phyloP scores from a whole-genome alignment of 192 early-diverging fungal species.

The Podochytrium sp. region DNA sequence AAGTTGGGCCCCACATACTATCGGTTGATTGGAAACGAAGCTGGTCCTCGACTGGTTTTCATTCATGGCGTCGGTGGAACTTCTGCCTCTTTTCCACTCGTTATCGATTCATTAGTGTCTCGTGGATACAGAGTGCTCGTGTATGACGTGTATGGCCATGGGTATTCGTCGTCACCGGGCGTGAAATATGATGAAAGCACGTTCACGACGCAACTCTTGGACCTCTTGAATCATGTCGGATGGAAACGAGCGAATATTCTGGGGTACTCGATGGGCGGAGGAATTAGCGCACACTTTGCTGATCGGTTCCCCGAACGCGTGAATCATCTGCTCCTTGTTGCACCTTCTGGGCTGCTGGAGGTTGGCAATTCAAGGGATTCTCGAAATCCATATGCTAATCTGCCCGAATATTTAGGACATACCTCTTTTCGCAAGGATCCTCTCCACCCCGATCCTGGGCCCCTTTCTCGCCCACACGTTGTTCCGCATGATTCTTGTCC shows the following conservation, averaged over 20 bases:
- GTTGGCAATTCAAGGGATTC: background rate
- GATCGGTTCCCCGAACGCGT: slow-evolving; percentile 46
- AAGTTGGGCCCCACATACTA: slow-evolving; percentile 39
- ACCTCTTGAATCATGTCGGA: slow-evolving; percentile 48
- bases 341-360: slow-evolving; percentile 54
- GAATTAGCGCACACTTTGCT: slow-evolving; percentile 49
- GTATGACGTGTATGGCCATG: slow-evolving; percentile 52
- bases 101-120: slow-evolving; percentile 34
- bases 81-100: slow-evolving; percentile 12
- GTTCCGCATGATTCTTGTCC: background rate
- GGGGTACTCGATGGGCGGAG: slow-evolving; percentile 54
- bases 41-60: slow-evolving; percentile 29
- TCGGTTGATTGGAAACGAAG: slow-evolving; percentile 43
- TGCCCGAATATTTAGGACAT: background rate
- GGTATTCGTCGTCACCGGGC: slow-evolving; percentile 50
- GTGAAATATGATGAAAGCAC: slow-evolving; percentile 39
- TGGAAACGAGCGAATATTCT: slow-evolving; percentile 47
- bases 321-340: slow-evolving; percentile 43
- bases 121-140: slow-evolving; percentile 47
- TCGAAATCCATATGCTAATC: background rate
- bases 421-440: background rate
- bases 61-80: slow-evolving; percentile 44
- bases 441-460: background rate
- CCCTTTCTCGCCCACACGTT: background rate
- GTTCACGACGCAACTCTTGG: slow-evolving; percentile 45